These are phyloP conservation scores for Myxozyma sirexii DNA, from an alignment of 805 yeast genomes.

Conservation along the genomic window DNA sequence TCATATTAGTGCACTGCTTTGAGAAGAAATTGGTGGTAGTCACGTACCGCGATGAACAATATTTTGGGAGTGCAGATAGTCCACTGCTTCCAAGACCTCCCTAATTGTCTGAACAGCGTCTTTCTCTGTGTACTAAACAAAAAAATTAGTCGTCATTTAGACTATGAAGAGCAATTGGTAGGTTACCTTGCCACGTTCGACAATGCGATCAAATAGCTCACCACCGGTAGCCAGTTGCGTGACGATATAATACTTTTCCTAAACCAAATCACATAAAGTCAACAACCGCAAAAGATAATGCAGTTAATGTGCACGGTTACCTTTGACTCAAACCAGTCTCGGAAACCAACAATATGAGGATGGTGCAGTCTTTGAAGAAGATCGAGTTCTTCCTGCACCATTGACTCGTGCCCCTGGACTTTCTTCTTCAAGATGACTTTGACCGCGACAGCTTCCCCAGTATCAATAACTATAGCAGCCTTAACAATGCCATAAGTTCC, in stretches of 20 bases:
- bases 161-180: background rate
- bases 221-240: conserved; percentile 97
- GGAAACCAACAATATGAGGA: conserved; percentile 84
- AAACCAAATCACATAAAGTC: background rate
- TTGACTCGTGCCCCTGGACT: conserved; percentile 72
- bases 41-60: conserved; percentile 71
- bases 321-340: conserved; percentile 90
- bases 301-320: conserved; percentile 2
- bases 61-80: conserved; percentile 71
- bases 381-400: conserved; percentile 76
- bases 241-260: conserved; percentile 86
- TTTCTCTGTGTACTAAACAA: conserved; percentile 69
- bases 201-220: conserved; percentile 86
- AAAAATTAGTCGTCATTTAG: background rate
- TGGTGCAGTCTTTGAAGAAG: conserved; percentile 70
- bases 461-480: conserved; percentile 58
- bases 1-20: background rate
- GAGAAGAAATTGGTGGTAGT: background rate
- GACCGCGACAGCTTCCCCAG: conserved; percentile 78
- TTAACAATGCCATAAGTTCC: conserved; percentile 95
- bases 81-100: conserved; percentile 76
- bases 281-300: background rate
- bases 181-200: conserved; percentile 58
- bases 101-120: conserved; percentile 78
- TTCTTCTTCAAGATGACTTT: conserved; percentile 87